Base-by-base conservation (phyloP, 805 yeast genomes). In the Starmerella cellae region DNA sequence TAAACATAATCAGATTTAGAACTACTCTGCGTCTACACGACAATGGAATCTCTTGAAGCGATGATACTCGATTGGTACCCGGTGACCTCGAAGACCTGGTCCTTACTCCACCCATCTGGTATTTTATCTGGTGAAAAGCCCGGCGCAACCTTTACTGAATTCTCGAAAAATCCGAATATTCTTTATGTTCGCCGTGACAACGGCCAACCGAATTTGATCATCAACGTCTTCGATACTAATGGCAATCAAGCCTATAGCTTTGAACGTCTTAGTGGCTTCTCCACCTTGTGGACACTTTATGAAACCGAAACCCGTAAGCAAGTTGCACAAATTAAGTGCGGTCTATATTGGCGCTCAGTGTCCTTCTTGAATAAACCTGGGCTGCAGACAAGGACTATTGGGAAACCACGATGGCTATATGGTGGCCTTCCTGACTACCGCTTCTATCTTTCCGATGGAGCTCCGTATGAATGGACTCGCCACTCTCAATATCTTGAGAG, bases 381-480 rank as follows among this genome's bases (percentile, higher is more conserved):
- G 1, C 14, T 44, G 14, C 64, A 61, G 49, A 65, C 68, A 43
- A 61, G 79, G 37, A 64, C 58, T 30, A 57, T 74, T 39, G 53
- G 56, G 17, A 52, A 60, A 39, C 71, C 67, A 41, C 57, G 62
- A 28, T 65, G 69, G 16, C 45, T 58, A 23, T 43, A 57, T 35
- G 75, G 74, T 18, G 59, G 65, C 33, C 35, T 49, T 3, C 47
- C 48, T 5, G 59, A 59, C 42, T 65, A 72, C 48, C 62, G 65
- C 26, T 76, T 76, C 55, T 67, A 68, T 46, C 58, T 74, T 19
- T 60, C 55, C 37, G 80, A 75, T 53, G 80, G 80, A 1, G 64
- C 68, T 41, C 68, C 71, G 45, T 73, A 73, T 53, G 69, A 64
- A 18, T 76, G 82, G 82, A 61, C 71, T 1, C 60, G 70, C 37